Evolutionary conservation across 2,329 filamentous ascomycete genomes (phyloP).

Genomic region (Diaporthe eres): DNA sequence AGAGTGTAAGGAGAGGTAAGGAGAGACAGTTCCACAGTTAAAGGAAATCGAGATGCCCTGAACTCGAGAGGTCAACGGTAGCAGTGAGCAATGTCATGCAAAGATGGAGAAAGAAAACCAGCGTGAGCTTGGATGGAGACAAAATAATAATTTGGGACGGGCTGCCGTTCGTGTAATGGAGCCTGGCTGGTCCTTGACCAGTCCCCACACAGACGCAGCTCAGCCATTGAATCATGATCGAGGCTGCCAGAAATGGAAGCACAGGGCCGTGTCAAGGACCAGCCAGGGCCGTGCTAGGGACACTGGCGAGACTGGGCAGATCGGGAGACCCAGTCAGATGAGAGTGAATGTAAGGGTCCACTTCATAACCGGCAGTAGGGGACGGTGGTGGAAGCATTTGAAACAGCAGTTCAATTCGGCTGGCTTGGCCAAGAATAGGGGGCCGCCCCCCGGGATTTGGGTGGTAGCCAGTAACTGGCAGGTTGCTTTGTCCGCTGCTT

Average conservation of each 20-base stretch:
- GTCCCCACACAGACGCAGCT: conserved; percentile 28
- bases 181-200: conserved; percentile 16
- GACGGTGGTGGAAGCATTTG: conserved; percentile 39
- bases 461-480: background rate
- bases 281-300: conserved; percentile 27
- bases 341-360: conserved; percentile 29
- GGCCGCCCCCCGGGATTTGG: conserved; percentile 13
- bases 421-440: conserved; percentile 25
- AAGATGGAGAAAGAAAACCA: conserved; percentile 21
- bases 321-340: conserved; percentile 12
- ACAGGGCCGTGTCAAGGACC: conserved; percentile 24
- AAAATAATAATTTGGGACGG: conserved; percentile 19
- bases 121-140: background rate
- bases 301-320: conserved; percentile 28
- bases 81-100: background rate
- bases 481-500: conserved; percentile 26
- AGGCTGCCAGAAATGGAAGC: conserved; percentile 35
- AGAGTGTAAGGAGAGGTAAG: background rate
- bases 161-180: conserved; percentile 35
- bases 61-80: background rate
- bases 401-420: conserved; percentile 36
- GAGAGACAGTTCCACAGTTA: background rate
- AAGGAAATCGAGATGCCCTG: conserved; percentile 4
- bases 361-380: conserved; percentile 33
- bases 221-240: conserved; percentile 30